Evolutionary conservation across 352 stramenopile genomes (phyloP), one percentile per base, ranked within the genome.

Genomic region (Phytophthora litchii): DNA sequence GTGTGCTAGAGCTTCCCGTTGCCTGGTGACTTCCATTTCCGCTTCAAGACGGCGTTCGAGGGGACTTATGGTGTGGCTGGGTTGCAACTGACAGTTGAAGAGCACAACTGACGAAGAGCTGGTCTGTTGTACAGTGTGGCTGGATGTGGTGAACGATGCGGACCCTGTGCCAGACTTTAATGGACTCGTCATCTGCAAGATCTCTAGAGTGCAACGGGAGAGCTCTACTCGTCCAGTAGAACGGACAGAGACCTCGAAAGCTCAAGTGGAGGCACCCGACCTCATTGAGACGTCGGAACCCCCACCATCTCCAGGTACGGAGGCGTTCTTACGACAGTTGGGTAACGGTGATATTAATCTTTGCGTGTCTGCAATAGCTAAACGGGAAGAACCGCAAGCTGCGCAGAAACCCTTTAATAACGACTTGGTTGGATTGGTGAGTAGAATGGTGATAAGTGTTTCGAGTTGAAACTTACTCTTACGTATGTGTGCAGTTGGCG

Each of bases 41-140:
- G 86, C 54, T 94, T 94, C 64, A 94, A 94, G 64, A 91, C 83
- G 32, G 66, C 81, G 25, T 94, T 94, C 45, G 86, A 94, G 55
- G 83, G 86, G 42, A 94, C 86, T 32, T 94, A 92, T 32, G 86
- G 86, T 94, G 25, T 19, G 57, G 16, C 13, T 40, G 44, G 9
- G 8, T 3, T 34, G 12, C 3, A 42, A 41, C 19, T 8, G 8
- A 57, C 48, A 60, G 8, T 61, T 62, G 29, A 37, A 48, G 48
- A 65, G 60, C 53, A 51, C 14, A 50, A n/a, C 32, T 50, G 54
- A 0, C 16, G n/a, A n/a, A n/a, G n/a, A n/a, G n/a, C n/a, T n/a
- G n/a, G n/a, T n/a, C 60, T 16, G 25, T 14, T 54, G 4, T 27
- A 14, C 54, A 94, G 86, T 94, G 42, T 94, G 86, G 86, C 64